phyloP scores from a whole-genome alignment of 805 yeast genomes.

The Debaryomyces castellii region DNA sequence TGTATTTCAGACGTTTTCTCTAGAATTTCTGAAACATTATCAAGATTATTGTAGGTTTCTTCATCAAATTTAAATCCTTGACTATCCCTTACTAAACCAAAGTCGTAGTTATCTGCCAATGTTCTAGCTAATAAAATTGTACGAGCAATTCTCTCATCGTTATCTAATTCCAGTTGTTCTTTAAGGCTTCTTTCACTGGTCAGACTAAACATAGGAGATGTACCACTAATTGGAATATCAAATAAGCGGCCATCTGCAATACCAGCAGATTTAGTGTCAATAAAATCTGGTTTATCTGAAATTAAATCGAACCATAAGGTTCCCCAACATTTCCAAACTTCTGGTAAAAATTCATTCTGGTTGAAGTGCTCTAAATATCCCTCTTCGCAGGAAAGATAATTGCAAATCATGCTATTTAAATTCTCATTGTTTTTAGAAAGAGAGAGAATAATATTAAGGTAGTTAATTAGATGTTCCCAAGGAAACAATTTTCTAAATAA shows the following conservation, averaged over 20 bases:
- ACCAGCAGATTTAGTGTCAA: slow-evolving; percentile 52
- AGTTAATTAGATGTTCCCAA: slow-evolving; percentile 63
- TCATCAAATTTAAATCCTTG: slow-evolving; percentile 46
- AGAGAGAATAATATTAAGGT: slow-evolving; percentile 57
- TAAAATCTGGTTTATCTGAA: slow-evolving; percentile 51
- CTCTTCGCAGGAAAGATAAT: slow-evolving; percentile 9
- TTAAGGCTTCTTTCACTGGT: slow-evolving; percentile 13
- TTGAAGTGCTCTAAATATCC: slow-evolving; percentile 48
- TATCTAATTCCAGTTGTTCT: slow-evolving; percentile 38
- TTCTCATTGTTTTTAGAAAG: slow-evolving; percentile 23
- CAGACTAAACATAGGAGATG: slow-evolving; percentile 28
- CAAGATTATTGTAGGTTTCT: slow-evolving; percentile 22
- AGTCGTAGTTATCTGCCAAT: slow-evolving; percentile 51
- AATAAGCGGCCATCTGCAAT: slow-evolving; percentile 52
- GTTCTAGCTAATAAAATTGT: slow-evolving; percentile 50
- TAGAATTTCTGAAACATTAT: slow-evolving; percentile 17
- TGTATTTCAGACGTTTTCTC: slow-evolving; percentile 18
- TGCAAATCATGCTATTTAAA: slow-evolving; percentile 21
- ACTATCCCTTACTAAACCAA: slow-evolving; percentile 52
- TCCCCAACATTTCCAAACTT: slow-evolving; percentile 86
- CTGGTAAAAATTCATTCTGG: slow-evolving; percentile 63
- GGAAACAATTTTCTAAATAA: slow-evolving; percentile 61
- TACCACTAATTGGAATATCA: slow-evolving; percentile 69
- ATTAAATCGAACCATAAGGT: slow-evolving; percentile 74
- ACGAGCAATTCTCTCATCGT: slow-evolving; percentile 51